Conservation (phyloP, 2,329 filamentous ascomycete genomes). For the Trichoderma endophyticum region DNA sequence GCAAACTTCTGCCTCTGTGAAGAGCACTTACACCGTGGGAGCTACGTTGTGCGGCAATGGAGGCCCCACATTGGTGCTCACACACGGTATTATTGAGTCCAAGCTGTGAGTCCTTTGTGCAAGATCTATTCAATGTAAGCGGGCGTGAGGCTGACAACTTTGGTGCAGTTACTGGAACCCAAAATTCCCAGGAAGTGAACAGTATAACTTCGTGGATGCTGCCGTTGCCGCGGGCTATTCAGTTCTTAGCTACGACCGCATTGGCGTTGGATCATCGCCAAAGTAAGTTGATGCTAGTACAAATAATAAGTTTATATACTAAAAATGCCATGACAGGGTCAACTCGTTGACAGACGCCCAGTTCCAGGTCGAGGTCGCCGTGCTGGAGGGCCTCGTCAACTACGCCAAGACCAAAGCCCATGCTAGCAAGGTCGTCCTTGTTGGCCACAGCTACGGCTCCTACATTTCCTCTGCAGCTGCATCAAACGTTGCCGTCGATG, state of each 20-base stretch:
- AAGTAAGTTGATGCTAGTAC: neutral
- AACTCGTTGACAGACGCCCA: slow-evolving; percentile 3
- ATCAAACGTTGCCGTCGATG: neutral
- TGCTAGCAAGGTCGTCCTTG: neutral
- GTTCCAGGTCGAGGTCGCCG: slow-evolving; percentile 12
- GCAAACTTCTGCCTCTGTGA: neutral
- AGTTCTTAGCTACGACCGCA: slow-evolving; percentile 7
- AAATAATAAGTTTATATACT: neutral
- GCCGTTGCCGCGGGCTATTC: slow-evolving; percentile 2
- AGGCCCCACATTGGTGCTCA: neutral
- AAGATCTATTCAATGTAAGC: neutral
- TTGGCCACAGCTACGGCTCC: slow-evolving; percentile 8
- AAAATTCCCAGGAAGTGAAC: neutral
- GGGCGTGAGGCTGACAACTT: neutral
- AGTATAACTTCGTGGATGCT: neutral
- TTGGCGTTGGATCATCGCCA: neutral
- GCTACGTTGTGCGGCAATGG: neutral
- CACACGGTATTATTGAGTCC: slow-evolving; percentile 2
- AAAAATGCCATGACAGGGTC: neutral
- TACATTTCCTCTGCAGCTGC: slow-evolving; percentile 8
- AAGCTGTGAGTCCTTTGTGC: neutral
- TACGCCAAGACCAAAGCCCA: neutral
- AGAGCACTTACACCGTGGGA: slow-evolving; percentile 8
- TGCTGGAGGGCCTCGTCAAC: slow-evolving; percentile 3
- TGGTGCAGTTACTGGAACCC: neutral